These are phyloP conservation scores for Ophiocordyceps camponoti-saundersi DNA, from an alignment of 2,329 filamentous ascomycete species.

Conservation along the genomic window DNA sequence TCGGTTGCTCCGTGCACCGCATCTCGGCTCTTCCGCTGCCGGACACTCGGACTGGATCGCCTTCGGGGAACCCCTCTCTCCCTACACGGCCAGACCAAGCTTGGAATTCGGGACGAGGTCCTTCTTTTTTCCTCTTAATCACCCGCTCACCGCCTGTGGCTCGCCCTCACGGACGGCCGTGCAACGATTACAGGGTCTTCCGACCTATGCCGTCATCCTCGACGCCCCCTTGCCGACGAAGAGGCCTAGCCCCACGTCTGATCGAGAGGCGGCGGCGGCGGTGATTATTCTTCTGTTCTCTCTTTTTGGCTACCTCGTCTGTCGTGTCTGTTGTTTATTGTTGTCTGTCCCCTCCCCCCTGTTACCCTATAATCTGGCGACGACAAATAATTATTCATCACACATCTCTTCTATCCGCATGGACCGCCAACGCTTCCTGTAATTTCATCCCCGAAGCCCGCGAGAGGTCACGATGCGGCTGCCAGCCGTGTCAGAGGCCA, in stretches of 20 bases:
- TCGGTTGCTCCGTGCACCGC: background rate
- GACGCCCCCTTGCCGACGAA: background rate
- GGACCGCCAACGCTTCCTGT: background rate
- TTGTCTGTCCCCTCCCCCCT: too few species aligned
- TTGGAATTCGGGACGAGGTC: too few species aligned
- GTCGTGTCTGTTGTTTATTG: background rate
- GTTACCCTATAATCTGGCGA: background rate
- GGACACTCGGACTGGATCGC: too few species aligned
- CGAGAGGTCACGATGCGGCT: background rate
- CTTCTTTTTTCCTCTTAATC: background rate
- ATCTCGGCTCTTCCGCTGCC: too few species aligned
- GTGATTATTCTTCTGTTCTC: constrained; percentile 2
- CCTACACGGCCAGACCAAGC: too few species aligned
- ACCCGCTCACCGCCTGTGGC: background rate
- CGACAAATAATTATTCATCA: background rate
- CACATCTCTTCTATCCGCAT: background rate
- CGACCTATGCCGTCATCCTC: background rate
- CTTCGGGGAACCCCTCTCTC: too few species aligned
- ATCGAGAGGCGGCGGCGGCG: constrained; percentile 1
- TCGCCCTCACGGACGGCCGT: too few species aligned
- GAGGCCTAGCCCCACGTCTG: constrained; percentile 4
- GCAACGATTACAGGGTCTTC: background rate
- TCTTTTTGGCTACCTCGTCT: constrained; percentile 16
- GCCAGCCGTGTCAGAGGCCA: background rate
- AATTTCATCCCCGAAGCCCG: background rate